Percentiles rank a stretch among this genome's conserved stretches.
These are phyloP conservation scores for Yamadazyma dushanensis DNA, from an alignment of 1,139 yeast genomes.

Conservation along the genomic window DNA sequence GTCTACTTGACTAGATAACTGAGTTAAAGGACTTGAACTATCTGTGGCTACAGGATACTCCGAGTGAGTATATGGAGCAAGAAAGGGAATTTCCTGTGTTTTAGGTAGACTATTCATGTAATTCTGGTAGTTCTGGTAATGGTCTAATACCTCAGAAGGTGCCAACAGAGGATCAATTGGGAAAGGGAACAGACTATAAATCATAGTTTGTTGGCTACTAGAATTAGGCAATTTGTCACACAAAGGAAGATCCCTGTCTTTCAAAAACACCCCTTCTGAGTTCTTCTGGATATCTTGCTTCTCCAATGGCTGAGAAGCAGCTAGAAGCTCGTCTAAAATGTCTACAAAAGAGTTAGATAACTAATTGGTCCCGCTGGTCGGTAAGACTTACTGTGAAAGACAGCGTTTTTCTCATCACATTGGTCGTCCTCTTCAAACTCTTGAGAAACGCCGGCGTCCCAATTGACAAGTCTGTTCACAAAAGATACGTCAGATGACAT, in stretches of 20 bases:
- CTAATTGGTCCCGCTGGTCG: too few relatives aligned
- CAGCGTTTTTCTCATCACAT: too few relatives aligned
- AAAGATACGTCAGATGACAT: too few relatives aligned
- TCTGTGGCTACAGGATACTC: not conserved
- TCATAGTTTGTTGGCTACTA: too few relatives aligned
- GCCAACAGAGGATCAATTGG: not conserved
- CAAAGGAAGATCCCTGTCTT: too few relatives aligned
- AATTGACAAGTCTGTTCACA: too few relatives aligned
- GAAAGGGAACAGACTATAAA: not conserved
- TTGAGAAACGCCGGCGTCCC: too few relatives aligned
- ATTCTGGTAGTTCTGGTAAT: not conserved
- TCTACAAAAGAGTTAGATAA: not conserved
- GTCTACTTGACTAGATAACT: conserved; percentile 2
- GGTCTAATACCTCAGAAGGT: not conserved
- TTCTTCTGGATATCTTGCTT: too few relatives aligned
- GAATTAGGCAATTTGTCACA: too few relatives aligned
- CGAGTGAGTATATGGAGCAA: not conserved
- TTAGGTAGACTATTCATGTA: too few relatives aligned
- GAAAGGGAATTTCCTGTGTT: not conserved
- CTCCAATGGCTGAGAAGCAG: not conserved
- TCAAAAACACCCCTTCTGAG: too few relatives aligned
- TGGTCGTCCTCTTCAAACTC: too few relatives aligned
- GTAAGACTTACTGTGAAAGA: not conserved
- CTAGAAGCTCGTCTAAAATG: not conserved
- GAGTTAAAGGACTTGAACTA: conserved; percentile 6